phyloP scores from a whole-genome alignment of 1,284 basidiomycete species.

The Cryptococcus jaspeensis region DNA sequence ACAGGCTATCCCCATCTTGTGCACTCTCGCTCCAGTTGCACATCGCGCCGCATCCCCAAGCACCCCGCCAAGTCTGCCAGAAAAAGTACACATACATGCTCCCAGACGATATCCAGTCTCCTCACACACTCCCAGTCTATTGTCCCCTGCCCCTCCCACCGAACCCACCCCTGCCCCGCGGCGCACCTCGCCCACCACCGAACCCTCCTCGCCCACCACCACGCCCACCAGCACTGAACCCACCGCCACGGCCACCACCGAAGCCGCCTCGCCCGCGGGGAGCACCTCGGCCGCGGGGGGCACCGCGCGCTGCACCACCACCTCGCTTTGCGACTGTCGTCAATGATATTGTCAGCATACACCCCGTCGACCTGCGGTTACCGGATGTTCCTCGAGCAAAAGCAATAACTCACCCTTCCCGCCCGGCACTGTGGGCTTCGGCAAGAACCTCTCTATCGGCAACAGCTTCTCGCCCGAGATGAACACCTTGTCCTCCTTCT shows the following conservation, averaged over 20 bases:
- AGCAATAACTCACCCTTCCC: constrained; percentile 54
- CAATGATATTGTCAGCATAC: constrained; percentile 5
- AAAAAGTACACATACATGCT: constrained; percentile 4
- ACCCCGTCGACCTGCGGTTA: constrained; percentile 31
- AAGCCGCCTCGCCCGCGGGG: constrained; percentile 44
- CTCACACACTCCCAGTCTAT: constrained; percentile 7
- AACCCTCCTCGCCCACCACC: constrained; percentile 35
- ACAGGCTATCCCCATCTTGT: too few relatives aligned
- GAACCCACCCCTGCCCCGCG: constrained; percentile 8
- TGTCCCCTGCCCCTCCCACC: constrained; percentile 14
- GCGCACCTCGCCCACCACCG: constrained; percentile 20
- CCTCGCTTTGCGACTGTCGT: constrained; percentile 40
- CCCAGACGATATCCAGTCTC: not conserved
- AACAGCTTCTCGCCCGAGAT: constrained; percentile 94
- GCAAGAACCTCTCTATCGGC: constrained; percentile 94
- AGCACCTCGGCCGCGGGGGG: constrained; percentile 34
- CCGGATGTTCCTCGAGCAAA: not conserved
- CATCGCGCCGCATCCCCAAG: too few relatives aligned
- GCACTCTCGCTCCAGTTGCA: too few relatives aligned
- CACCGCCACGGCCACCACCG: constrained; percentile 54
- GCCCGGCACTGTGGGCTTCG: constrained; percentile 81
- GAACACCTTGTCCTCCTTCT: constrained; percentile 97
- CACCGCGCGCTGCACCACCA: constrained; percentile 43
- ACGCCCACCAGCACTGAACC: constrained; percentile 48
- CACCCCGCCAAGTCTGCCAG: too few relatives aligned